Evolutionary conservation across 257 asterid species (phyloP).

Genomic region (Petunia axillaris): DNA sequence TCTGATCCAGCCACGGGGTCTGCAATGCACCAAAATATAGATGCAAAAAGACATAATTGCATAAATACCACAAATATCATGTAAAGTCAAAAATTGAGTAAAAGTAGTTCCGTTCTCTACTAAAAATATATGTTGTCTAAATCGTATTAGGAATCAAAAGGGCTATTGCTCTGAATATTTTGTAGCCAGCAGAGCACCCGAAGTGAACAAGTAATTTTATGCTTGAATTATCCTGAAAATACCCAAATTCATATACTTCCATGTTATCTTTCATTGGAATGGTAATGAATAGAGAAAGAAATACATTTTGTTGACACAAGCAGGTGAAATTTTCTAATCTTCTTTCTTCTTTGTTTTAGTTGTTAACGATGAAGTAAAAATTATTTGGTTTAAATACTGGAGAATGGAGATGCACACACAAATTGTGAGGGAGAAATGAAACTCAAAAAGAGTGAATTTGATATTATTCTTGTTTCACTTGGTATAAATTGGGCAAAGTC

Average conservation of each 20-base stretch:
- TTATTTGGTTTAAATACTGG: neutral
- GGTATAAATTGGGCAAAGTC: neutral
- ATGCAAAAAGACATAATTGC: neutral
- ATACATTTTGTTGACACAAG: neutral
- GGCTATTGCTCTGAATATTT: neutral
- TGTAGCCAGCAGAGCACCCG: neutral
- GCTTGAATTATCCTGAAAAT: neutral
- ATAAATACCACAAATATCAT: slow-evolving; percentile 17
- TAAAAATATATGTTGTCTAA: neutral
- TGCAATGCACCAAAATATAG: slow-evolving; percentile 40
- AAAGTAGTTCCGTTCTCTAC: neutral
- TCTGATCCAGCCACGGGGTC: slow-evolving; percentile 92
- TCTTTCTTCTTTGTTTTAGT: neutral
- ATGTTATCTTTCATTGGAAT: neutral
- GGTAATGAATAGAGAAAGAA: neutral
- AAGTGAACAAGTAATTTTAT: neutral
- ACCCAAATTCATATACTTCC: neutral
- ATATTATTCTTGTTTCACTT: neutral
- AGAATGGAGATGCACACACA: too few species aligned
- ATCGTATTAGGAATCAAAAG: neutral
- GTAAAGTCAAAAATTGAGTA: neutral
- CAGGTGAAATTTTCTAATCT: neutral
- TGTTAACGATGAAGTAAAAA: neutral
- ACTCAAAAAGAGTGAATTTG: neutral
- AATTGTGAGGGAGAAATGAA: too few species aligned